A percentile compares a stretch with the other conserved stretches of the same genome.
These are phyloP conservation scores for Sphaerosporella brunnea DNA, from an alignment of 495 filamentous ascomycete genomes.

Conservation along the genomic window DNA sequence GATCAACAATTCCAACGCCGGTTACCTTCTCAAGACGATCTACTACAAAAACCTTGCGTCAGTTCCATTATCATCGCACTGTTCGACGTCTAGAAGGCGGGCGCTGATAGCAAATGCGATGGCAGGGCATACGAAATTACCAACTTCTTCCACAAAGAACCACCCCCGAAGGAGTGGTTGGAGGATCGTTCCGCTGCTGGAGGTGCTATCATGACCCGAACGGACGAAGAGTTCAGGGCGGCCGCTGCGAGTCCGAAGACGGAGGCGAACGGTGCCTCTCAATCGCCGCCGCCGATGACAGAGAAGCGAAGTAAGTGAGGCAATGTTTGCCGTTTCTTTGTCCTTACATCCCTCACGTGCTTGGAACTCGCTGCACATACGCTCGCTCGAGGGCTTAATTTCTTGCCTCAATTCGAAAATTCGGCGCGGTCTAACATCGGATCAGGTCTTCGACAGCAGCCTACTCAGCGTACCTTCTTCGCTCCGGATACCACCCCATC, in stretches of 20 bases:
- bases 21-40: conserved; percentile 58
- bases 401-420: background rate
- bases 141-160: conserved; percentile 49
- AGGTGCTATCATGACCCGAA: conserved; percentile 55
- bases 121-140: conserved; percentile 59
- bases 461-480: conserved; percentile 63
- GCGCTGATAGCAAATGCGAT: background rate
- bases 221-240: conserved; percentile 48
- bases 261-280: conserved; percentile 19
- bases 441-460: conserved; percentile 57
- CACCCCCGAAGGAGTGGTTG: conserved; percentile 64
- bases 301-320: conserved; percentile 23
- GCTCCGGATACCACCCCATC: conserved; percentile 43
- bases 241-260: conserved; percentile 20
- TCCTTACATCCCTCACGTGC: background rate
- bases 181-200: conserved; percentile 61
- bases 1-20: conserved; percentile 47
- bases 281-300: conserved; percentile 33
- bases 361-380: background rate
- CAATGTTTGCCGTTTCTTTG: background rate
- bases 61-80: conserved; percentile 14
- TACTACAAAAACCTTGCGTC: conserved; percentile 69
- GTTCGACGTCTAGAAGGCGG: background rate
- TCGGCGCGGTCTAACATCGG: background rate
- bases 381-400: background rate